Evolutionary conservation across 2,329 filamentous ascomycete species (phyloP).

Genomic region (Calonectria multiphialidica): DNA sequence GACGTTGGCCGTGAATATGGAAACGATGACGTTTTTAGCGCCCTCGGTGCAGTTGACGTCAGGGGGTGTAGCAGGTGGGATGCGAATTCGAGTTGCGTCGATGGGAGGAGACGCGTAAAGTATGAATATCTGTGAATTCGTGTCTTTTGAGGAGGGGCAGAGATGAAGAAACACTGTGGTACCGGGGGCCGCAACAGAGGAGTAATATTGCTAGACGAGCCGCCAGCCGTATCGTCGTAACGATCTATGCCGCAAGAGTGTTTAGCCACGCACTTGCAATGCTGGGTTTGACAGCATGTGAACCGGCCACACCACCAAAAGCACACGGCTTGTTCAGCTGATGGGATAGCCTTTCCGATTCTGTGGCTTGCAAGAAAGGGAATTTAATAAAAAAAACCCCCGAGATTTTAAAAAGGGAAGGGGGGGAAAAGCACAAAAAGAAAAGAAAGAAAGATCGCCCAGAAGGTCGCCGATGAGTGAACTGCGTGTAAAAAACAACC

Average conservation of each 20-base stretch:
- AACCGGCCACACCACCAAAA: background rate
- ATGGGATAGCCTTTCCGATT: background rate
- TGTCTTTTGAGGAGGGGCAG: background rate
- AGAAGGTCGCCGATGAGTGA: background rate
- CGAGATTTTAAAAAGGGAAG: background rate
- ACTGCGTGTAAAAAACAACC: background rate
- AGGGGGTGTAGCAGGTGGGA: background rate
- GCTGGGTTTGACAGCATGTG: background rate
- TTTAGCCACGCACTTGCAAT: conserved; percentile 2
- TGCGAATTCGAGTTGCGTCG: background rate
- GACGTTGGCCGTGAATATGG: conserved; percentile 3
- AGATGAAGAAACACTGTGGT: background rate
- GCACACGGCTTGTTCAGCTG: background rate
- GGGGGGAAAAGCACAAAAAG: background rate
- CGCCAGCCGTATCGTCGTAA: background rate
- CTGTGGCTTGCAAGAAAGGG: background rate
- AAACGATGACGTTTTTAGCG: background rate
- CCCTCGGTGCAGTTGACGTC: conserved; percentile 16
- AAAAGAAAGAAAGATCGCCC: background rate
- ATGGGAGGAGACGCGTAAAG: background rate
- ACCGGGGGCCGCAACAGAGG: background rate
- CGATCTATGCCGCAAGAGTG: background rate
- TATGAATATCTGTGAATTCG: background rate
- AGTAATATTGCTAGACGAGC: background rate
- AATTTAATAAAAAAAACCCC: background rate